These are phyloP conservation scores for Iris pallida DNA, from an alignment of 116 monocot genomes.

Conservation along the genomic window DNA sequence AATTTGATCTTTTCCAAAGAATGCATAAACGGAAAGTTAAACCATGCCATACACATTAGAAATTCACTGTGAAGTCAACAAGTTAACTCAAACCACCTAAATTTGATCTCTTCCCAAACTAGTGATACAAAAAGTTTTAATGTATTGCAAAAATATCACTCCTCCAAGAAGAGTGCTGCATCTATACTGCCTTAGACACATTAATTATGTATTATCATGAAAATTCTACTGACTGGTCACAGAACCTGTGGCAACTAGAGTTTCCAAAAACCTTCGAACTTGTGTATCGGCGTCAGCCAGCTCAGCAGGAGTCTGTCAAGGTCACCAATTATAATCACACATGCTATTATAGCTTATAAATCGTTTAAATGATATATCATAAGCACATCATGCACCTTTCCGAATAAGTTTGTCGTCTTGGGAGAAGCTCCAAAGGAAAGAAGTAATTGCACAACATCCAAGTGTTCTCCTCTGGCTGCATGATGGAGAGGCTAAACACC, in stretches of 20 bases:
- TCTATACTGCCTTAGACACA: background rate
- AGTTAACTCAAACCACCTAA: background rate
- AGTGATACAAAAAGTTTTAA: constrained; percentile 1
- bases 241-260: constrained; percentile 15
- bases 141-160: constrained; percentile 1
- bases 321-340: background rate
- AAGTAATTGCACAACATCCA: constrained; percentile 50
- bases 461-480: constrained; percentile 86
- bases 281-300: constrained; percentile 10
- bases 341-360: background rate
- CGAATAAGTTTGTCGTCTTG: constrained; percentile 1
- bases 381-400: constrained; percentile 29
- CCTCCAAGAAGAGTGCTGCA: background rate
- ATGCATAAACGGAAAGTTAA: background rate
- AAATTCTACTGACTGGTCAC: background rate
- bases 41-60: background rate
- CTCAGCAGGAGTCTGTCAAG: background rate
- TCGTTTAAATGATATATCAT: background rate
- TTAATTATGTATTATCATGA: background rate
- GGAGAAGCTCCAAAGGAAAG: constrained; percentile 57
- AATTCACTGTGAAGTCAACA: no score
- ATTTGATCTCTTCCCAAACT: background rate
- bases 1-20: no score
- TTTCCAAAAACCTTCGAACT: constrained; percentile 34
- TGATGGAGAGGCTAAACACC: constrained; percentile 84